These are phyloP conservation scores for Fusarium setosum DNA, from an alignment of 2,329 filamentous ascomycete species.

Conservation along the genomic window DNA sequence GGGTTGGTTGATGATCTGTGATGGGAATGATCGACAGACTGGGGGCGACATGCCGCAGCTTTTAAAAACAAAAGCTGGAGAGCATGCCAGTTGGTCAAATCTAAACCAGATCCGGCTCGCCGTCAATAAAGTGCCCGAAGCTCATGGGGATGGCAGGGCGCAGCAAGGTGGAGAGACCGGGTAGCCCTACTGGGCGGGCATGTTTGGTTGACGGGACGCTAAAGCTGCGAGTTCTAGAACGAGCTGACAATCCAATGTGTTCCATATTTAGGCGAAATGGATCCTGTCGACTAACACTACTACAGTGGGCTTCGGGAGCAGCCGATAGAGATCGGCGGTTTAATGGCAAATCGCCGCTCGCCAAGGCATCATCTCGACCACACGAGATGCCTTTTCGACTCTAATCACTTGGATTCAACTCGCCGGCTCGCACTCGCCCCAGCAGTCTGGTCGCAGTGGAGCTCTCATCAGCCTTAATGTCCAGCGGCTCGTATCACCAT, in stretches of 20 bases:
- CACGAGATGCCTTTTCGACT: too few species aligned
- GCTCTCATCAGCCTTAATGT: too few species aligned
- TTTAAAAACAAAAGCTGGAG: conserved; percentile 10
- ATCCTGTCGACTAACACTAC: background rate
- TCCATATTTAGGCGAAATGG: background rate
- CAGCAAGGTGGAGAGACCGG: conserved; percentile 23
- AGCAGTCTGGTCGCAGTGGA: too few species aligned
- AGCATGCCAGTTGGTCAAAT: conserved; percentile 23
- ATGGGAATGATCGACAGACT: background rate
- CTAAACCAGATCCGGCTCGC: conserved; percentile 29
- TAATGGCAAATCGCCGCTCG: background rate
- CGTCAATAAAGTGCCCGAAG: conserved; percentile 9
- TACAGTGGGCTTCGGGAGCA: conserved; percentile 22
- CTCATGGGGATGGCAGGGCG: conserved; percentile 7
- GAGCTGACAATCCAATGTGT: conserved; percentile 10
- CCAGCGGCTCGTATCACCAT: too few species aligned
- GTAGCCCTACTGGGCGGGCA: conserved; percentile 9
- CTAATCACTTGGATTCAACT: too few species aligned
- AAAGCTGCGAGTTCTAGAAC: conserved; percentile 26
- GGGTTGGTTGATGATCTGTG: background rate
- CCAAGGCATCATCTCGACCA: too few species aligned
- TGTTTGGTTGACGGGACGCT: conserved; percentile 23
- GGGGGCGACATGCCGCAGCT: background rate
- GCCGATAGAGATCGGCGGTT: conserved; percentile 4
- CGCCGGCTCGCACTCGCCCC: too few species aligned